These are phyloP conservation scores for Oidium heveae DNA, from an alignment of 2,329 filamentous ascomycete species.

Conservation along the genomic window DNA sequence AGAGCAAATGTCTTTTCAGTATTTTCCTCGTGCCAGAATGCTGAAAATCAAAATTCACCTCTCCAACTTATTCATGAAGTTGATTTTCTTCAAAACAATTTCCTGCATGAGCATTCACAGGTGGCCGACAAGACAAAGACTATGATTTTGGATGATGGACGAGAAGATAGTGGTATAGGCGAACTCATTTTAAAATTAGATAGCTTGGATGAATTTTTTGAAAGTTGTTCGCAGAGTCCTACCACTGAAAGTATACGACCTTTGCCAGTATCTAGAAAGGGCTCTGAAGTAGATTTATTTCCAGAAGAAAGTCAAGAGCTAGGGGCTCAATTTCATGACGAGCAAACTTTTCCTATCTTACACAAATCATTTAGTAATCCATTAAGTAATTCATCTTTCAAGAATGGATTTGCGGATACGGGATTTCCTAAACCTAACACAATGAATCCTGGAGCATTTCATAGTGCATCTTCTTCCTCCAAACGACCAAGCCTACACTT, in stretches of 20 bases:
- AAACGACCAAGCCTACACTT: conserved; percentile 46
- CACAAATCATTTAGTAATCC: conserved; percentile 53
- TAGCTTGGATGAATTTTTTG: conserved; percentile 61
- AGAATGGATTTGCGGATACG: conserved; percentile 64
- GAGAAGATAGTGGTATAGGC: conserved; percentile 47
- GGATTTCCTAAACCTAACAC: conserved; percentile 31
- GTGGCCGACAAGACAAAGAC: conserved; percentile 45
- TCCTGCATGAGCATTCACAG: conserved; percentile 38
- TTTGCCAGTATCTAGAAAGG: conserved; percentile 18
- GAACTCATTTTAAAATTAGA: conserved; percentile 64
- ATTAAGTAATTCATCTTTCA: conserved; percentile 50
- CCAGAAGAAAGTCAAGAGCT: conserved; percentile 42
- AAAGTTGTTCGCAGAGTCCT: conserved; percentile 32
- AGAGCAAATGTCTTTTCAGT: conserved; percentile 84
- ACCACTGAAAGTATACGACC: conserved; percentile 35
- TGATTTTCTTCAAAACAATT: conserved; percentile 80
- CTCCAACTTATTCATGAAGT: conserved; percentile 54
- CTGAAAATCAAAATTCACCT: conserved; percentile 29
- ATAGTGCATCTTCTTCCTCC: conserved; percentile 16
- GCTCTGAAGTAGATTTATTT: conserved; percentile 41
- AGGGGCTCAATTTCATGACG: conserved; percentile 68
- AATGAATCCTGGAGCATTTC: conserved; percentile 37
- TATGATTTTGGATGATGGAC: conserved; percentile 57
- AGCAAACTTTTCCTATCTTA: conserved; percentile 73
- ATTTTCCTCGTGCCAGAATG: conserved; percentile 74